Evolutionary conservation across 108 stramenopile genomes (phyloP).

Genomic region (Nitzschia palea): DNA sequence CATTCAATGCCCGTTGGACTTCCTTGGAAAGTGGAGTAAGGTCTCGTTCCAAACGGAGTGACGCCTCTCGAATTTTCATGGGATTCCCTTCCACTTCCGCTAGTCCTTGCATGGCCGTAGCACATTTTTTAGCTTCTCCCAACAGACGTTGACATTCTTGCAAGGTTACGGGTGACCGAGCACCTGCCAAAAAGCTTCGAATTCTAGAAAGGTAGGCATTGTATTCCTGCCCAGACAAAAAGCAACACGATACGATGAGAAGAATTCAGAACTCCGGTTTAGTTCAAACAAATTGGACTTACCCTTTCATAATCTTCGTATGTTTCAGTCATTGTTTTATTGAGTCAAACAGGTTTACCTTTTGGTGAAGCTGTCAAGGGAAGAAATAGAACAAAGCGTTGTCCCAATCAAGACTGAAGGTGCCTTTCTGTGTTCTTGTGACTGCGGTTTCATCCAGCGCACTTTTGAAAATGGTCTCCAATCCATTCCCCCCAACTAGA

Average conservation of each 20-base stretch:
- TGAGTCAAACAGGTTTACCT: too few species aligned
- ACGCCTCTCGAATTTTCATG: conserved; percentile 58
- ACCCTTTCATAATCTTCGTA: conserved; percentile 69
- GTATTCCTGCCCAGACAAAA: conserved; percentile 55
- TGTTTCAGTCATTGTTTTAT: conserved; percentile 33
- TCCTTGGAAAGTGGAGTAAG: conserved; percentile 64
- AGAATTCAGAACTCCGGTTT: background rate
- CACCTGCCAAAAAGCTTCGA: conserved; percentile 64
- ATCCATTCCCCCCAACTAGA: too few species aligned
- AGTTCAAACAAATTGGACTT: conserved; percentile 15
- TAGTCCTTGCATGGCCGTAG: conserved; percentile 72
- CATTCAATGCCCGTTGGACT: conserved; percentile 45
- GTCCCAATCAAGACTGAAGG: too few species aligned
- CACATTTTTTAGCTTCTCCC: conserved; percentile 58
- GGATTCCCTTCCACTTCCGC: conserved; percentile 77
- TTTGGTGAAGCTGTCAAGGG: too few species aligned
- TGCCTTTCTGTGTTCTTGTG: too few species aligned
- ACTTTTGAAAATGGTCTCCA: too few species aligned
- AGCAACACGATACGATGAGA: background rate
- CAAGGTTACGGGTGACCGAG: conserved; percentile 41
- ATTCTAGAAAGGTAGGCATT: conserved; percentile 58
- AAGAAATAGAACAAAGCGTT: too few species aligned
- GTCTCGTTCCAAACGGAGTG: conserved; percentile 62
- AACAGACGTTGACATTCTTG: conserved; percentile 64
- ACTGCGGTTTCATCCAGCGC: too few species aligned